Percentiles rank a stretch among this genome's conserved stretches.
Conservation (phyloP, 176 grass and related monocot species). For the Areca catechu region DNA sequence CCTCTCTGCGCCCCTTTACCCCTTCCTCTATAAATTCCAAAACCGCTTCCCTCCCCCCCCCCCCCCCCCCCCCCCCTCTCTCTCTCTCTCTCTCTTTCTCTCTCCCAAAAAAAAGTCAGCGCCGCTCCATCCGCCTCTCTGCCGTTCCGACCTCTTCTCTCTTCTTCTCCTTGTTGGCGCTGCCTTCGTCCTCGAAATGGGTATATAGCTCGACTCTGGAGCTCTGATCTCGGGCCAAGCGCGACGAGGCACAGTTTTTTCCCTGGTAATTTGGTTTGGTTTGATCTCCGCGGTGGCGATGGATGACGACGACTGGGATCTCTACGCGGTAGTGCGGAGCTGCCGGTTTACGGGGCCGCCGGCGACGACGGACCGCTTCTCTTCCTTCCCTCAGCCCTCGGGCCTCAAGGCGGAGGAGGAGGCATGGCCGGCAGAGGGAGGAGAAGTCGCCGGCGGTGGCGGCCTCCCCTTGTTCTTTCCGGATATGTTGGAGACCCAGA, state of each 20-base stretch:
- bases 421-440: neutral
- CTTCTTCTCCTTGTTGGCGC: neutral
- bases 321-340: conserved; percentile 34
- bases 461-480: conserved; percentile 13
- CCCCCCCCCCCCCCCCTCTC: neutral
- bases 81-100: neutral
- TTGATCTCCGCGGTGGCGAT: neutral
- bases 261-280: too few species aligned
- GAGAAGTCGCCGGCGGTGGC: neutral
- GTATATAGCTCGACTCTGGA: too few species aligned
- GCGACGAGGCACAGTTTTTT: too few species aligned
- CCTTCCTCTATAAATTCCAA: conserved; percentile 10
- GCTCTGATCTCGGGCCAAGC: too few species aligned
- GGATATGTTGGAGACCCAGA: neutral
- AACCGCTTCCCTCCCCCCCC: neutral
- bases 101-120: conserved; percentile 18
- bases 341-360: conserved; percentile 18
- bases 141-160: neutral
- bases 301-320: conserved; percentile 38
- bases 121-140: neutral
- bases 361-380: neutral
- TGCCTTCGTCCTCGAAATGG: too few species aligned
- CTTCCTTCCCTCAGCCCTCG: neutral
- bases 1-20: neutral
- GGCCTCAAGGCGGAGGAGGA: conserved; percentile 5